Base-by-base conservation (phyloP, 176 grass and related monocot species). In the Musa itinerans region DNA sequence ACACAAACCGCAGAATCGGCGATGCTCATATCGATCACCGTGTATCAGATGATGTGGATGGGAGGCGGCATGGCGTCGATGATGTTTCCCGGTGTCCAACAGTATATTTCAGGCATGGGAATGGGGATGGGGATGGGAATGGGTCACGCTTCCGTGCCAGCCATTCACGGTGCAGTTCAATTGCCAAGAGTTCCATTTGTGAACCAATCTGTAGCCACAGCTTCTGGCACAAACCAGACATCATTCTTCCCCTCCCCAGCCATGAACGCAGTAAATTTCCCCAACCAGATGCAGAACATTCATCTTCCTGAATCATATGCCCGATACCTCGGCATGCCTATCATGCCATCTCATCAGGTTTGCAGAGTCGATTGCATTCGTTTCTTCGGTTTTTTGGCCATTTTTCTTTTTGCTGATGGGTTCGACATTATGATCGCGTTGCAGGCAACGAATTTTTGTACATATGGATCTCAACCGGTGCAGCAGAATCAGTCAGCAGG, bases 1-100 rank as follows among this genome's bases (percentile, higher is more conserved):
- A 43, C 34, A 5, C 34, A 48, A 25, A 13, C 20, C 52, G 17
- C 11, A 2, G 21, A 67, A 25, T 65, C 16, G 11, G 10, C 61
- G 54, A 10, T 56, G 52, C 66, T 68, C 11, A 68, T 64, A 62
- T 68, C 74, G 22, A 12, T 52, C 9, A 6, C 25, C 11, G 1
- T 72, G 65, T 3, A 50, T 75, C 72, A 99, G 88, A 94, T 94
- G 86, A 94, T 99, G 95, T 99, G 95, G 95, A 99, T 99, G 95
- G 88, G 90, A 22, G 20, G 90, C 57, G 84, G 90, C 22, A 99
- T 99, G 79, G 88, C 86, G 53, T 83, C 88, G 19, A 79, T 94
- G 84, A 88, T 94, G 88, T 94, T 94, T 75, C 91, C 95, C 3
- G 83, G 86, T n/a, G 52, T 99, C 63, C 91, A 92, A 74, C 95